Percentiles rank a stretch among this genome's conserved stretches.
phyloP scores from a whole-genome alignment of 345 rosid species.

The Citrus maxima region DNA sequence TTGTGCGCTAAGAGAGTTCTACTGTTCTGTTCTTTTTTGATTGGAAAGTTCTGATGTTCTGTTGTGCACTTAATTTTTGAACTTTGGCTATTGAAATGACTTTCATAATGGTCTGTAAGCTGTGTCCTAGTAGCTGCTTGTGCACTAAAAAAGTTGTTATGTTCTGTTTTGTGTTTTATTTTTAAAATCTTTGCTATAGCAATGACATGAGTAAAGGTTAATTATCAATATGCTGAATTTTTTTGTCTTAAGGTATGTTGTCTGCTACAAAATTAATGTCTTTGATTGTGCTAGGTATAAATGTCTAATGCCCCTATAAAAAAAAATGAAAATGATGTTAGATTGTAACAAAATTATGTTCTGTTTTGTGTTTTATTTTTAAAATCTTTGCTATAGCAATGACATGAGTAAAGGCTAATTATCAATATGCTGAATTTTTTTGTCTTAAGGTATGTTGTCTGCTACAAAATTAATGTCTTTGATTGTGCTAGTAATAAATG shows the following conservation, averaged over 20 bases:
- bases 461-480: neutral
- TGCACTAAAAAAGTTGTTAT: neutral
- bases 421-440: neutral
- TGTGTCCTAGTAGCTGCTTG: neutral
- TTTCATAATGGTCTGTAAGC: neutral
- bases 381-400: neutral
- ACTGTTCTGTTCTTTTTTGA: neutral
- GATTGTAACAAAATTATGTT: neutral
- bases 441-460: slow-evolving; percentile 3
- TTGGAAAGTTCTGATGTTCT: neutral
- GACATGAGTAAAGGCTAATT: neutral
- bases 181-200: neutral
- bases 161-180: neutral
- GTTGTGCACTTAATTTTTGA: neutral
- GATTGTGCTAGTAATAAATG: slow-evolving; percentile 1
- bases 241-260: slow-evolving; percentile 2
- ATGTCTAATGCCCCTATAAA: too few relatives aligned
- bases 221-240: neutral
- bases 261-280: neutral
- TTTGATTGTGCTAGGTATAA: slow-evolving; percentile 5
- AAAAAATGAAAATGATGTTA: neutral
- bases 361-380: neutral
- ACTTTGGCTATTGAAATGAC: neutral
- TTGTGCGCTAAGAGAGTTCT: neutral
- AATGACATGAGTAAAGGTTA: neutral